Evolutionary conservation across 2,329 filamentous ascomycete species (phyloP).

Genomic region (Arthrinium phaeospermum): DNA sequence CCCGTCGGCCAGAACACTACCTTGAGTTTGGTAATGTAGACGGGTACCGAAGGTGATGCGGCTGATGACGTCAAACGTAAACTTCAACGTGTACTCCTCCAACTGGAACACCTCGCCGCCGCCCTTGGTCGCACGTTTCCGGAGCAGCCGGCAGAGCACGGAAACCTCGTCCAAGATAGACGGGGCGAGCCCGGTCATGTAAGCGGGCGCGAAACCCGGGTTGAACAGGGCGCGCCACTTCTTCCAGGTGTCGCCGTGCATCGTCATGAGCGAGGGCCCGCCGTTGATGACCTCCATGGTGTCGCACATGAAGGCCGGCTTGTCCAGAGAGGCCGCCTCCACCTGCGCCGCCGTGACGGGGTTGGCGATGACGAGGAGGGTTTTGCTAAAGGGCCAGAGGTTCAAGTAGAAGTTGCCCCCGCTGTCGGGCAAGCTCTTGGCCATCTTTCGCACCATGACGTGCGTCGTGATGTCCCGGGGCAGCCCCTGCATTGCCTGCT

Average conservation of each 20-base stretch:
- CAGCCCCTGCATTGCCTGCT: conserved; percentile 23
- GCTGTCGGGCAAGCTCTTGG: conserved; percentile 26
- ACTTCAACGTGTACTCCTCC: conserved; percentile 32
- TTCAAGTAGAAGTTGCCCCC: conserved; percentile 31
- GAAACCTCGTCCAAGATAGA: conserved; percentile 29
- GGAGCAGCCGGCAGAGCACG: conserved; percentile 29
- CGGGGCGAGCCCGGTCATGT: conserved; percentile 29
- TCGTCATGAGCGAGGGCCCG: conserved; percentile 52
- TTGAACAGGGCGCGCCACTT: conserved; percentile 32
- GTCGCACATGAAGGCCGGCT: conserved; percentile 25
- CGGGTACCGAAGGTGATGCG: conserved; percentile 31
- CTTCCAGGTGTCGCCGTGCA: conserved; percentile 43
- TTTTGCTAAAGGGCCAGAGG: conserved; percentile 31
- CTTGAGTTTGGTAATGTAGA: conserved; percentile 31
- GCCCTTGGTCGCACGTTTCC: conserved; percentile 20
- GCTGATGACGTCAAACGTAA: conserved; percentile 34
- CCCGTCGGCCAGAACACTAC: conserved; percentile 28
- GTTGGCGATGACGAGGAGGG: conserved; percentile 27
- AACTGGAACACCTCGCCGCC: conserved; percentile 28
- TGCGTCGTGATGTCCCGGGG: conserved; percentile 28
- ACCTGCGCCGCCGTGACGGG: conserved; percentile 27
- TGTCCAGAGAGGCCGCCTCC: conserved; percentile 28
- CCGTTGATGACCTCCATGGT: conserved; percentile 36
- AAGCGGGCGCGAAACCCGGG: conserved; percentile 30
- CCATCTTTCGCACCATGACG: conserved; percentile 28